A percentile compares a stretch with the other conserved stretches of the same genome.
These are phyloP conservation scores for Zizania palustris DNA, from an alignment of 202 grass and related monocot genomes.

Conservation along the genomic window DNA sequence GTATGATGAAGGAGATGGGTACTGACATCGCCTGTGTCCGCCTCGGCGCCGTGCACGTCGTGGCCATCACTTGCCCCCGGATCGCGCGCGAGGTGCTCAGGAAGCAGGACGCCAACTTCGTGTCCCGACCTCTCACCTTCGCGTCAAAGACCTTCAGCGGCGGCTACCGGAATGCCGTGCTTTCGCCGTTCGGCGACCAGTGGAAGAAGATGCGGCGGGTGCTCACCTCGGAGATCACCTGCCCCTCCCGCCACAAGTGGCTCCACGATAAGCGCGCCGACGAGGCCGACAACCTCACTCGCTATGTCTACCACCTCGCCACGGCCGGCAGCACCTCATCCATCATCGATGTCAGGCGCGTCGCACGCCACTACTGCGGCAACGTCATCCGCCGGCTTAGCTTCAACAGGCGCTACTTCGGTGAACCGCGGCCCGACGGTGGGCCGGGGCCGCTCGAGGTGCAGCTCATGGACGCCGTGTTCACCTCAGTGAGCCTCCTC, in stretches of 20 bases:
- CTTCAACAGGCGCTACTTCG: slow-evolving; percentile 53
- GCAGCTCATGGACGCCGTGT: slow-evolving; percentile 54
- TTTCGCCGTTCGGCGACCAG: slow-evolving; percentile 54
- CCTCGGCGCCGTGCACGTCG: too few relatives aligned
- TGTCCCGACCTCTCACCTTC: too few relatives aligned
- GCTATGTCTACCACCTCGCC: slow-evolving; percentile 34
- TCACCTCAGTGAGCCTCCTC: slow-evolving; percentile 37
- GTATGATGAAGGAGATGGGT: too few relatives aligned
- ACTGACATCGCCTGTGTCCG: too few relatives aligned
- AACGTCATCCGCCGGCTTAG: slow-evolving; percentile 55
- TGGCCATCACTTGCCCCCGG: too few relatives aligned
- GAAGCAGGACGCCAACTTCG: too few relatives aligned
- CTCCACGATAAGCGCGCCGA: slow-evolving; percentile 9
- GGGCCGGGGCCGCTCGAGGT: slow-evolving; percentile 43
- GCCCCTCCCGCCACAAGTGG: slow-evolving; percentile 31
- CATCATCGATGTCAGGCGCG: slow-evolving; percentile 41
- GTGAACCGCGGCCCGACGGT: background rate
- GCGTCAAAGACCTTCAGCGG: too few relatives aligned
- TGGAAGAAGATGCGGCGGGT: slow-evolving; percentile 64
- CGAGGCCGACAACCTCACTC: slow-evolving; percentile 52
- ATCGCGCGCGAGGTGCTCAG: too few relatives aligned
- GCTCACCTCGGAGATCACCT: slow-evolving; percentile 43
- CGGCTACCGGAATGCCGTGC: slow-evolving; percentile 50
- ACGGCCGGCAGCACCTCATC: background rate
- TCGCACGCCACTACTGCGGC: slow-evolving; percentile 53